Evolutionary conservation across 225 moss, liverwort and hornwort genomes (phyloP), one percentile per base, ranked within the genome.

Genomic region (Pseudisothecium myosuroides): DNA sequence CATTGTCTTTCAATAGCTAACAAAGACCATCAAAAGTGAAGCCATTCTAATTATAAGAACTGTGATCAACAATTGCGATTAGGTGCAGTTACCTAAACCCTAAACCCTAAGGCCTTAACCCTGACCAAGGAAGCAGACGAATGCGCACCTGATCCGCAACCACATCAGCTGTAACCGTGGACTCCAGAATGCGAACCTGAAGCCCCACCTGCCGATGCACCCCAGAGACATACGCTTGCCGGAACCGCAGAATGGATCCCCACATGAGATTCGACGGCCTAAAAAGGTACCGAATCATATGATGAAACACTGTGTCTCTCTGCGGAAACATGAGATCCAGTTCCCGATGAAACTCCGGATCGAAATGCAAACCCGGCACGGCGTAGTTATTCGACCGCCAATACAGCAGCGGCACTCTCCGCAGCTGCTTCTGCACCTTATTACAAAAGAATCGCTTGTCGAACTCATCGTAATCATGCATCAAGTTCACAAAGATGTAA

Each of bases 401-500:
- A n/a, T 95, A 94, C 84, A 98, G 37, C 77, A 95, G 91, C 22
- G 95, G 93, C 77, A 95, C 87, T 37, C 66, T 66, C 31, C 85
- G 39, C 61, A 98, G 64, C 73, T 95, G 92, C 49, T 86, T 86
- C 81, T 98, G 98, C 62, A 93, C 92, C 29, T 75, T 63, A 41
- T 89, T 87, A 86, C 96, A 97, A 85, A 98, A 98, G 89, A 98
- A 98, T 17, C 76, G 88, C 73, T 90, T 80, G 89, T 98, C 98
- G 80, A 90, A 79, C 20, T 89, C 88, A 60, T 96, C 94, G 68
- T 94, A 96, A 58, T 94, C 90, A 85, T 98, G 96, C 66, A 96
- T 96, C 80, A 98, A 81, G 91, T 98, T 94, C n/a, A 98, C 72
- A 45, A 96, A 96, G 82, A 94, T 87, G 74, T 85, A 96, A n/a